These are phyloP conservation scores for Mycena rebaudengoi DNA, from an alignment of 768 basidiomycete genomes.

Conservation along the genomic window DNA sequence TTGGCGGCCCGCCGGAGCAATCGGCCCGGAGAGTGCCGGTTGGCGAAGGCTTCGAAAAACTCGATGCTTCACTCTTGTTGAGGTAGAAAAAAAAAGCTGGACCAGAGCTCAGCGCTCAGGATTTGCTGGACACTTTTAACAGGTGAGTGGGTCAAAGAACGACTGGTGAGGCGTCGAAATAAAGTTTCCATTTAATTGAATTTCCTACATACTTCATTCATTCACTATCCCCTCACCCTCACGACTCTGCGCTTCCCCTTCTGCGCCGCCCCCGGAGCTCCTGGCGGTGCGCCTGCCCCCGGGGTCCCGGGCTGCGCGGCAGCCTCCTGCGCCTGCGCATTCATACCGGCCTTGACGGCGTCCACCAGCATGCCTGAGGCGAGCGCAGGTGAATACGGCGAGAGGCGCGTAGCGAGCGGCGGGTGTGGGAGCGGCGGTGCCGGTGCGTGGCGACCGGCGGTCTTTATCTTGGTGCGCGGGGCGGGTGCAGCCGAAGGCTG, in stretches of 20 bases:
- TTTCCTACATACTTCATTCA: conserved; percentile 1
- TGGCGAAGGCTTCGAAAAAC: too few relatives aligned
- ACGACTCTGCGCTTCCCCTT: conserved; percentile 87
- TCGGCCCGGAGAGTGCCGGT: too few relatives aligned
- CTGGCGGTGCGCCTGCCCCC: conserved; percentile 42
- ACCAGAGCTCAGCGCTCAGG: too few relatives aligned
- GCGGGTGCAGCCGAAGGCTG: conserved; percentile 51
- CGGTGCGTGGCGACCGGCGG: conserved; percentile 54
- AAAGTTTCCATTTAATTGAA: too few relatives aligned
- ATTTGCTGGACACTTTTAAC: too few relatives aligned
- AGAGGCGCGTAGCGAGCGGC: conserved; percentile 75
- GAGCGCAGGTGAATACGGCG: conserved; percentile 81
- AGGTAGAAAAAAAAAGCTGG: too few relatives aligned
- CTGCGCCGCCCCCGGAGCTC: conserved; percentile 47
- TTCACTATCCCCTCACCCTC: conserved; percentile 66
- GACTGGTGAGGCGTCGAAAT: too few relatives aligned
- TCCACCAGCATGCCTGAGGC: conserved; percentile 83
- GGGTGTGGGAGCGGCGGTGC: conserved; percentile 82
- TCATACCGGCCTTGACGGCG: conserved; percentile 88
- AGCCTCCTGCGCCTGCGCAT: conserved; percentile 57
- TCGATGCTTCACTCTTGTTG: too few relatives aligned
- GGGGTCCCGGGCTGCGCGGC: conserved; percentile 45
- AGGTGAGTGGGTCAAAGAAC: too few relatives aligned
- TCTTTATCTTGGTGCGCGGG: conserved; percentile 57
- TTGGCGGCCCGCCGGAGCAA: too few relatives aligned